Base-by-base conservation (phyloP, 1,139 yeast species). In the Suhomyces guaymorum region DNA sequence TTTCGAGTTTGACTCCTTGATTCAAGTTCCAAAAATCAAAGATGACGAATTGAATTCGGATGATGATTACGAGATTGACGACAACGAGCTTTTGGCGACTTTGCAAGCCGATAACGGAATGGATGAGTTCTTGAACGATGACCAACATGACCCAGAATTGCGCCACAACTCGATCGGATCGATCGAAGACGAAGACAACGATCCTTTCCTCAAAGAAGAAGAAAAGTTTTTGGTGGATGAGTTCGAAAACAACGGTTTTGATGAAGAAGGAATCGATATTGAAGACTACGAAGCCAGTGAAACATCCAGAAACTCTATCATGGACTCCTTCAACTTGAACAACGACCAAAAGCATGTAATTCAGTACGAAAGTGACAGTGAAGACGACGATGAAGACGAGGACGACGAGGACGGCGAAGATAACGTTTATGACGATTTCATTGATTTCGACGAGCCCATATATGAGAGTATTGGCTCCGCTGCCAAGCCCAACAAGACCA, bases 61-160 rank as follows among this genome's bases (percentile, higher is more conserved):
- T 41, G 86, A 75, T 8, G 82, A 77, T 50, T 76, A 80, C 51
- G 87, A 82, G 50, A 78, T 82, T 42, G 89, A 82, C 53, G 84
- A 81, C 49, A 82, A 82, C 47, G 85, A 80, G 43, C 68, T 82
- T 40, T 70, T 82, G 37, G 82, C 82, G 27, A 80, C 88, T 1
- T 63, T 80, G 33, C 84, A 80, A 46, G 84, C 80, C 15, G 84
- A 78, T 44, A 42, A 31, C 12, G 51, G 44, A 7, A 60, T 71
- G 23, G 73, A 73, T 26, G 81, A 75, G 43, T 53, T 45, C 12
- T 39, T 50, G 22, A 47, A 51, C 24, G 55, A 38, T 3, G 33
- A 33, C 4, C 13, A 26, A 8, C 27, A 26, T 14, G 42, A 39
- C 8, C 19, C 5, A 3, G 36, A 33, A 9, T 35, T 46, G 27